phyloP scores from a whole-genome alignment of 306 rosid genomes.

The Glycine soja region DNA sequence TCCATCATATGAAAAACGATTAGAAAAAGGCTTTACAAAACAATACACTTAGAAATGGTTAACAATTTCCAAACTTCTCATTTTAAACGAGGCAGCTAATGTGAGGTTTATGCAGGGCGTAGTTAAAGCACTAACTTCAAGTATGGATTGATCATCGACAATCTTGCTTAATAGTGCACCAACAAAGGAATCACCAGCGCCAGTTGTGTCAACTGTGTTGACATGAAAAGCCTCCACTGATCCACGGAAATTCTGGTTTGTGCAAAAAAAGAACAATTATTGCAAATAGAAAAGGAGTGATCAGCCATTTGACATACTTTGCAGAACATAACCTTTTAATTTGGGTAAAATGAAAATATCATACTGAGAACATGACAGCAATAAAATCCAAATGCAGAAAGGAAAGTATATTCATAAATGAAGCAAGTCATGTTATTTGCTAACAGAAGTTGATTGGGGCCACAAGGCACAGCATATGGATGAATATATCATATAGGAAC shows the following conservation, averaged over 20 bases:
- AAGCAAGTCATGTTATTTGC: background rate
- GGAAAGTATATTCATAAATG: background rate
- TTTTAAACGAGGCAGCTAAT: too few species aligned
- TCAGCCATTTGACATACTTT: constrained; percentile 18
- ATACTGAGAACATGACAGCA: constrained; percentile 17
- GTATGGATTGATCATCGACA: constrained; percentile 87
- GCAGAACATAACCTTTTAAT: background rate
- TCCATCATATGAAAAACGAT: background rate
- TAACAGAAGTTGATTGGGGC: background rate
- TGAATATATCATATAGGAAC: background rate
- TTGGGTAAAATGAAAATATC: background rate
- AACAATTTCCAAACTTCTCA: too few species aligned
- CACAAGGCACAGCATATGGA: background rate
- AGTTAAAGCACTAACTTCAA: constrained; percentile 61
- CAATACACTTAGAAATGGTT: background rate
- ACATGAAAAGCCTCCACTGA: constrained; percentile 77
- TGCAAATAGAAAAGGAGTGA: background rate
- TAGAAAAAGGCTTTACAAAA: background rate
- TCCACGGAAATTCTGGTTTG: constrained; percentile 77
- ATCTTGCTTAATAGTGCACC: constrained; percentile 82
- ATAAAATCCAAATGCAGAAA: constrained; percentile 3
- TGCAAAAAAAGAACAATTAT: constrained; percentile 19
- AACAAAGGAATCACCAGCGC: constrained; percentile 93
- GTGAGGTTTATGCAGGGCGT: background rate
- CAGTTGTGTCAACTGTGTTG: constrained; percentile 83